Evolutionary conservation across 768 basidiomycete genomes (phyloP), one percentile per base, ranked within the genome.

Genomic region (Leccinum pellstonianum): DNA sequence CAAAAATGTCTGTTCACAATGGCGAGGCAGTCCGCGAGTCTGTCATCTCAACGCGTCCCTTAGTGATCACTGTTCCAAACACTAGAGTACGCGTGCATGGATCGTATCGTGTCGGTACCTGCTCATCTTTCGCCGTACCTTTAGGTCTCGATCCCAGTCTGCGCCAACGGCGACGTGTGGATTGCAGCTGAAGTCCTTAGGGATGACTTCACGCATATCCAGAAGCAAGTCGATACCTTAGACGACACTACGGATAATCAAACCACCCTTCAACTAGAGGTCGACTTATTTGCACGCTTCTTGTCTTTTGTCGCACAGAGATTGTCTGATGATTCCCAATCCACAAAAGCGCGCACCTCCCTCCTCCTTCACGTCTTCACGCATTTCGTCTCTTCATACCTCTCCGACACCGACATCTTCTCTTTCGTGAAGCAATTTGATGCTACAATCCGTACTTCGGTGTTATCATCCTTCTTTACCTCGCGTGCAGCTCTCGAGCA

Each of bases 111-210:
- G 29, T 57, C 35, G 46, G 19, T 49, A 29, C 25, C 41, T 52
- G 37, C 51, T 62, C 56, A 64, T 46, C 23, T 35, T 49, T 49
- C 43, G 29, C 41, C 29, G 27, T 55, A 15, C 49, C 47, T 52
- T 65, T 14, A 94, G 92, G 75, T 96, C 62, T 88, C 90, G 62
- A 86, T 98, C 74, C 93, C 92, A 50, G 90, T 97, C 59, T 87
- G 93, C 50, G 86, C 91, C n/a, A 77, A 79, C 41, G 63, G 79
- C 64, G 86, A 94, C 74, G 86, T 93, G 75, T 97, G 95, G 95
- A 92, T 94, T 70, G 83, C 86, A 56, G 94, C 95, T 54, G 94
- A 96, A 77, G 86, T 95, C 69, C 84, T 96, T 58, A 81, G 90
- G 68, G 94, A 97, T 69, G 91, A 95, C 60, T 98, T 96, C 73